These are phyloP conservation scores for Lactarius evosmus DNA, from an alignment of 768 basidiomycete genomes.

Conservation along the genomic window DNA sequence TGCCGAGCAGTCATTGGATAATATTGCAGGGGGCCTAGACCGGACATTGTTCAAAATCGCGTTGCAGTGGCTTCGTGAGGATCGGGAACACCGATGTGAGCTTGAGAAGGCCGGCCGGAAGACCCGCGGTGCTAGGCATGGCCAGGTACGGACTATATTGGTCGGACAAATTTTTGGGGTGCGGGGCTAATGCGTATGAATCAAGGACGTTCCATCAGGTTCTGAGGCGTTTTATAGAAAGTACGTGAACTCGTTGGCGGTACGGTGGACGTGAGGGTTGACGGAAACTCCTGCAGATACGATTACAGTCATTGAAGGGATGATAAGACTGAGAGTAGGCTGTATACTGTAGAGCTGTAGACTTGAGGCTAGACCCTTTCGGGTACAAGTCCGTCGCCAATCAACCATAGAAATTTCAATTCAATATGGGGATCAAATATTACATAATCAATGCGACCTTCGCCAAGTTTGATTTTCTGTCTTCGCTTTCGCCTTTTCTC, in stretches of 20 bases:
- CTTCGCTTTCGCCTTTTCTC: background rate
- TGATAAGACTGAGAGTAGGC: background rate
- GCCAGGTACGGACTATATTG: constrained; percentile 43
- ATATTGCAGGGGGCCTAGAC: constrained; percentile 30
- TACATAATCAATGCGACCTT: background rate
- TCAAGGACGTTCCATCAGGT: constrained; percentile 60
- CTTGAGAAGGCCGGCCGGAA: constrained; percentile 58
- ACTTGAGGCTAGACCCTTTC: background rate
- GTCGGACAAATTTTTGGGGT: constrained; percentile 5
- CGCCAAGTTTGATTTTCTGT: background rate
- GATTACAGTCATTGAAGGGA: constrained; percentile 21
- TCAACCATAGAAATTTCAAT: background rate
- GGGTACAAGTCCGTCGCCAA: background rate
- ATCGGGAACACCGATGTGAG: constrained; percentile 61
- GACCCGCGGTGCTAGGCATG: constrained; percentile 55
- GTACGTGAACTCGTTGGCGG: constrained; percentile 40
- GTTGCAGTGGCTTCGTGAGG: constrained; percentile 83
- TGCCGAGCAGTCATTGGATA: constrained; percentile 24
- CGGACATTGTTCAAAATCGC: constrained; percentile 66
- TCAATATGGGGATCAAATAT: background rate
- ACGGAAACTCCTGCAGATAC: constrained; percentile 10
- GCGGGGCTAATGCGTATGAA: constrained; percentile 2
- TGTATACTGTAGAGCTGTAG: background rate
- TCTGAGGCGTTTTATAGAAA: constrained; percentile 85
- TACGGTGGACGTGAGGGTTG: background rate